Percentiles rank a stretch among this genome's conserved stretches.
phyloP scores from a whole-genome alignment of 129 eudicot species.

The Artemisia tridentata region DNA sequence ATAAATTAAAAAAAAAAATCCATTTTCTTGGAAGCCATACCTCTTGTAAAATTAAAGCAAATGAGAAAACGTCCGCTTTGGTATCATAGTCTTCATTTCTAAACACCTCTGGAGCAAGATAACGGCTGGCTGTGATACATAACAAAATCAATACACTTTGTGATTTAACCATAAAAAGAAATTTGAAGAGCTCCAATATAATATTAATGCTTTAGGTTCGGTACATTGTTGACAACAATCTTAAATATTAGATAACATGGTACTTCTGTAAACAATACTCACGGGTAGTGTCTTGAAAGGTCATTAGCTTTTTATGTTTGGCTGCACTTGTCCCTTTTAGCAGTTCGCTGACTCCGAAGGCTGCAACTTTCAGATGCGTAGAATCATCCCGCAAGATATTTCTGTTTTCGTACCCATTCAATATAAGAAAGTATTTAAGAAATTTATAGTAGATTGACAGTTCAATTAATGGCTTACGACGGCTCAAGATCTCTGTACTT shows the following conservation, averaged over 20 bases:
- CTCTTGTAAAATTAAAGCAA: too few species aligned
- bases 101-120: too few species aligned
- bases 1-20: too few species aligned
- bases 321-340: constrained; percentile 75
- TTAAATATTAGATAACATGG: background rate
- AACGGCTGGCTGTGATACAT: too few species aligned
- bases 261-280: constrained; percentile 36
- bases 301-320: constrained; percentile 54
- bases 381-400: constrained; percentile 95
- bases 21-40: too few species aligned
- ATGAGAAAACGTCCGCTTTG: too few species aligned
- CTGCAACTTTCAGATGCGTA: constrained; percentile 97
- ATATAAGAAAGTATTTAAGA: constrained; percentile 13
- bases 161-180: too few species aligned
- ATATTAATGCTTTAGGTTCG: background rate
- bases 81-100: too few species aligned
- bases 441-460: too few species aligned
- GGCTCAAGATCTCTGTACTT: constrained; percentile 42
- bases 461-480: constrained; percentile 31
- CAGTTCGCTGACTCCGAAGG: constrained; percentile 92
- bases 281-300: constrained; percentile 60
- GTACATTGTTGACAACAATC: background rate
- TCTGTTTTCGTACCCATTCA: constrained; percentile 53
- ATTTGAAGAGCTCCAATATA: too few species aligned
- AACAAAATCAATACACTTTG: too few species aligned